Percentiles rank a stretch among this genome's conserved stretches.
phyloP scores from a whole-genome alignment of 768 basidiomycete species.

The Lactarius hatsudake region DNA sequence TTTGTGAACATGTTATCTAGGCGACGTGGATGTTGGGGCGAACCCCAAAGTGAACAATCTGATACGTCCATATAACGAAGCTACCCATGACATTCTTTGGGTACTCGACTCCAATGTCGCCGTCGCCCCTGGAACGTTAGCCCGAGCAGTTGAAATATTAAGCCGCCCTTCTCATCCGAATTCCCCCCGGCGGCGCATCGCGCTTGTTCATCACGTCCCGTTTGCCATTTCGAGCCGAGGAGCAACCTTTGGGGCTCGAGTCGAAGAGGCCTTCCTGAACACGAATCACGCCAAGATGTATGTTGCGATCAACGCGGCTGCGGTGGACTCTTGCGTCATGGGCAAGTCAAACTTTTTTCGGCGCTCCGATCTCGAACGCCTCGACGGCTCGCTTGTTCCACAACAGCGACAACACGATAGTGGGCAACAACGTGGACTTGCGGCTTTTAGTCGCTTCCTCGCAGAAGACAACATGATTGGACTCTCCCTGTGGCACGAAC shows the following conservation, averaged over 20 bases:
- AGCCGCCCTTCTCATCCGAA: conserved; percentile 37
- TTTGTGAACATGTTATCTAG: conserved; percentile 38
- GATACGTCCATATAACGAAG: conserved; percentile 75
- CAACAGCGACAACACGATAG: conserved; percentile 27
- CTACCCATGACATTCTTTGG: conserved; percentile 89
- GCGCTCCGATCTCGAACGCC: conserved; percentile 78
- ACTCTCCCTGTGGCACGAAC: conserved; percentile 87
- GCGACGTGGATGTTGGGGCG: conserved; percentile 79
- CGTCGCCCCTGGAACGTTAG: conserved; percentile 72
- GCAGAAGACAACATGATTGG: conserved; percentile 99
- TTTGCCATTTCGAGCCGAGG: conserved; percentile 75
- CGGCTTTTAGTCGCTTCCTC: conserved; percentile 81
- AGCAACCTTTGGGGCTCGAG: conserved; percentile 66
- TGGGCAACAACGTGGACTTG: conserved; percentile 53
- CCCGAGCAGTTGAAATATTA: conserved; percentile 80
- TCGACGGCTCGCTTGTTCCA: conserved; percentile 62
- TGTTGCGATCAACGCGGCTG: conserved; percentile 85
- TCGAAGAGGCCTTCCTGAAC: conserved; percentile 94
- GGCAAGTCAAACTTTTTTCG: conserved; percentile 96
- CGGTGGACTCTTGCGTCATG: conserved; percentile 91
- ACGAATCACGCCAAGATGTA: conserved; percentile 99
- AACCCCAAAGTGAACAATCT: conserved; percentile 99
- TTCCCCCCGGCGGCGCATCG: conserved; percentile 51
- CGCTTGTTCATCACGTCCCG: conserved; percentile 93
- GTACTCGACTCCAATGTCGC: conserved; percentile 95